phyloP scores from a whole-genome alignment of 2,329 filamentous ascomycete species.

The Verticillium klebahnii region DNA sequence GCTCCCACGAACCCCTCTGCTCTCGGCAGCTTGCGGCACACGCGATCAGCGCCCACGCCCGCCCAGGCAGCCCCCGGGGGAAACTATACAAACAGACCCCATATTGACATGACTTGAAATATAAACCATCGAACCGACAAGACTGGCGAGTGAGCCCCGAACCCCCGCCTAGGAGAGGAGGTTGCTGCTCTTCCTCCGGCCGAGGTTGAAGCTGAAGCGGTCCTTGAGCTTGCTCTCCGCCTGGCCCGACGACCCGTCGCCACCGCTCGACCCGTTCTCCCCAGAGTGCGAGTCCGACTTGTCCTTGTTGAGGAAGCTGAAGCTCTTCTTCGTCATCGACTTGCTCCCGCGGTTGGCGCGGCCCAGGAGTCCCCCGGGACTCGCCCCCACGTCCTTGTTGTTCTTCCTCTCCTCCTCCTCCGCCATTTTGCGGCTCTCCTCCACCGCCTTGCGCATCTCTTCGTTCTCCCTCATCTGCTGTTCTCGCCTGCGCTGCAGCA shows the following conservation, averaged over 20 bases:
- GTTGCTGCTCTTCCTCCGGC: conserved; percentile 65
- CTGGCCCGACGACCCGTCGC: conserved; percentile 16
- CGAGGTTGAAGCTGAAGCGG: conserved; percentile 62
- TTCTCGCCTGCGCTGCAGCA: conserved; percentile 27
- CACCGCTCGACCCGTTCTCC: conserved; percentile 24
- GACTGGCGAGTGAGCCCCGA: not conserved
- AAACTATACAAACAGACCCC: not conserved
- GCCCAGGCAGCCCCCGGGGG: not conserved
- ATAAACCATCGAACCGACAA: not conserved
- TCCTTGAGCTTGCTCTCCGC: conserved; percentile 48
- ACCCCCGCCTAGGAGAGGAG: conserved; percentile 12
- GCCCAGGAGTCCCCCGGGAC: conserved; percentile 48
- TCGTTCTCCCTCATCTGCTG: conserved; percentile 50
- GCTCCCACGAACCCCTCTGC: not conserved
- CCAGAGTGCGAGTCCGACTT: conserved; percentile 29
- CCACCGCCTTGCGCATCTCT: conserved; percentile 59
- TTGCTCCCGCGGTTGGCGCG: conserved; percentile 69
- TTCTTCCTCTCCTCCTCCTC: conserved; percentile 40
- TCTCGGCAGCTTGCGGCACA: not conserved
- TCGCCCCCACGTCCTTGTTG: conserved; percentile 33
- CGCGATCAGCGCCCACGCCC: not conserved
- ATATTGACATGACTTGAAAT: not conserved
- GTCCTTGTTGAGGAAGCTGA: conserved; percentile 59
- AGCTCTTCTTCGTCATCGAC: conserved; percentile 73
- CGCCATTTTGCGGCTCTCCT: conserved; percentile 61